Evolutionary conservation across 73 alveolate genomes (phyloP).

Genomic region (Tetrahymena thermophila): DNA sequence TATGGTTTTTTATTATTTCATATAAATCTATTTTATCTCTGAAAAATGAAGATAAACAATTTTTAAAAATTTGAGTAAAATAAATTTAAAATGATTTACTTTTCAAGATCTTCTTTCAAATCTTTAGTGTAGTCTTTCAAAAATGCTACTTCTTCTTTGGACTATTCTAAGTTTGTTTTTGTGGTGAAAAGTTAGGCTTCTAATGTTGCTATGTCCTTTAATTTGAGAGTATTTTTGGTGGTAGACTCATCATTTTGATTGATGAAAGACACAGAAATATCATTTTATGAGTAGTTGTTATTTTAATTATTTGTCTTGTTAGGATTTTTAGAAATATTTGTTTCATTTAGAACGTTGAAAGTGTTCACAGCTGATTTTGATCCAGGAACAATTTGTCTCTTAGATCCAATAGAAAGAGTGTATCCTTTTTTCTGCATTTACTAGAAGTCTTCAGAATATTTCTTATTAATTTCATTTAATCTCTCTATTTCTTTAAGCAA

Average conservation of each 20-base stretch:
- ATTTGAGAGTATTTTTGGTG: neutral
- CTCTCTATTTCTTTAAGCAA: neutral
- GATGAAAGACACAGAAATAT: neutral
- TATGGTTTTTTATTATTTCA: no score
- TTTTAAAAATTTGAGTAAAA: no score
- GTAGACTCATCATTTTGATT: neutral
- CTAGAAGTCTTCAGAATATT: neutral
- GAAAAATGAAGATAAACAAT: no score
- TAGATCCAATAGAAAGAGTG: neutral
- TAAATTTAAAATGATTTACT: neutral
- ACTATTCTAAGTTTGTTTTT: neutral
- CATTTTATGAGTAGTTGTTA: neutral
- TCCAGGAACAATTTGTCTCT: neutral
- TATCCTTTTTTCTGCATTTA: neutral
- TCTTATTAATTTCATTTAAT: neutral
- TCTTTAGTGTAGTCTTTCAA: neutral
- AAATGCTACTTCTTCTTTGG: neutral
- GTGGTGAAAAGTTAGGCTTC: neutral
- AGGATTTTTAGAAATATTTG: neutral
- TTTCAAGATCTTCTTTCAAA: neutral
- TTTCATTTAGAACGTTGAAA: neutral
- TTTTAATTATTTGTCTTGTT: neutral
- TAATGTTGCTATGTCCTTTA: neutral
- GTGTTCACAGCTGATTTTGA: neutral
- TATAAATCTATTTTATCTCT: no score